phyloP scores from a whole-genome alignment of 176 grass and related monocot genomes.

The Lolium rigidum region DNA sequence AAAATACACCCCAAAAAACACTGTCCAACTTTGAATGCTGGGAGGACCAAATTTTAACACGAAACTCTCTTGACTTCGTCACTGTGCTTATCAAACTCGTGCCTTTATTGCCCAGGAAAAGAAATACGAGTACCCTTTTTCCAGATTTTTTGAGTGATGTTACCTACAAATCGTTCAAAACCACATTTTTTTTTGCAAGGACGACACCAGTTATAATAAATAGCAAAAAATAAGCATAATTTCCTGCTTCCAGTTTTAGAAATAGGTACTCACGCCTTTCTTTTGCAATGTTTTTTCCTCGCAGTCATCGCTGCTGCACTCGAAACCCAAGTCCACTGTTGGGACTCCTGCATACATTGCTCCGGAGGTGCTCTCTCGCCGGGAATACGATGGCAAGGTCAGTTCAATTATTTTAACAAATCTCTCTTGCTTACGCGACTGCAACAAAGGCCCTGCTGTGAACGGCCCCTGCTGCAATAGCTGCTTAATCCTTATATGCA shows the following conservation, averaged over 20 bases:
- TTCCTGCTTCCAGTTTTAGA: neutral
- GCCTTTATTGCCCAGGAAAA: constrained; percentile 18
- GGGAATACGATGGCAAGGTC: constrained; percentile 87
- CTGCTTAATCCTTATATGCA: neutral
- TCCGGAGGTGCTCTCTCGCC: constrained; percentile 74
- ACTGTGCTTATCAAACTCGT: constrained; percentile 38
- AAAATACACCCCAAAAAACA: neutral
- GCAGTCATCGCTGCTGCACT: constrained; percentile 77
- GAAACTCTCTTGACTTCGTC: constrained; percentile 41
- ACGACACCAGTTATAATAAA: neutral
- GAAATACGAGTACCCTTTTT: neutral
- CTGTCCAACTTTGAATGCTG: constrained; percentile 35
- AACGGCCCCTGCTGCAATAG: neutral
- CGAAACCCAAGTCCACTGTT: constrained; percentile 76
- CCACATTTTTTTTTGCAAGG: neutral
- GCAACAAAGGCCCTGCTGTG: neutral
- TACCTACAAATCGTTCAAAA: neutral
- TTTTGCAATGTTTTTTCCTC: constrained; percentile 36
- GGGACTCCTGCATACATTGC: constrained; percentile 85
- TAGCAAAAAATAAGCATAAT: neutral
- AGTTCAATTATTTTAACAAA: constrained; percentile 33
- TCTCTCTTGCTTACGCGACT: neutral
- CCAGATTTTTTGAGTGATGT: neutral
- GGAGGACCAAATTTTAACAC: constrained; percentile 54
- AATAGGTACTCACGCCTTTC: constrained; percentile 7